phyloP scores from a whole-genome alignment of 1,284 basidiomycete species.

The Ceratobasidium sp. region DNA sequence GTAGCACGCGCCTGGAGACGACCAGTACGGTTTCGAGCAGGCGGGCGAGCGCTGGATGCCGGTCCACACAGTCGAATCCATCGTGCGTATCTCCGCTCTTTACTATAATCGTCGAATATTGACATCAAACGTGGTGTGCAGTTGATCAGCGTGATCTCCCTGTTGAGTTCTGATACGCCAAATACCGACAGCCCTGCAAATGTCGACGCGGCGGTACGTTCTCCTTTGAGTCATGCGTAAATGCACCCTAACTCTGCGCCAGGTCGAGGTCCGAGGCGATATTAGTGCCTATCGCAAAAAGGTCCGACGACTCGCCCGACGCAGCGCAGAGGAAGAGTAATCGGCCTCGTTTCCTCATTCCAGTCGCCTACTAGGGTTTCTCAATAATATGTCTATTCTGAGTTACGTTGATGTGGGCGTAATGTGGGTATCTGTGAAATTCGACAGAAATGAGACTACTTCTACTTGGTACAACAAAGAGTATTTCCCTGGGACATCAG shows the following conservation, averaged over 20 bases:
- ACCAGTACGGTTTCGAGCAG: slow-evolving; percentile 98
- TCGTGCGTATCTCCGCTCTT: slow-evolving; percentile 68
- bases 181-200: slow-evolving; percentile 97
- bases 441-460: slow-evolving; percentile 15
- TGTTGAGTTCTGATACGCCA: slow-evolving; percentile 91
- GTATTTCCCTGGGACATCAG: background rate
- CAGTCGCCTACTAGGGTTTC: slow-evolving; percentile 16
- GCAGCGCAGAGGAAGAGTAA: slow-evolving; percentile 85
- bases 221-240: background rate
- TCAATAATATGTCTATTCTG: slow-evolving; percentile 1
- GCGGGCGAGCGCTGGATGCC: slow-evolving; percentile 98
- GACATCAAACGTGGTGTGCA: slow-evolving; percentile 54
- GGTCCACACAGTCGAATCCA: slow-evolving; percentile 96
- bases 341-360: background rate
- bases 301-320: slow-evolving; percentile 85
- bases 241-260: slow-evolving; percentile 2
- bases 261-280: slow-evolving; percentile 50
- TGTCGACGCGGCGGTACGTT: slow-evolving; percentile 83
- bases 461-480: slow-evolving; percentile 39
- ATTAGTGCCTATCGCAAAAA: slow-evolving; percentile 86
- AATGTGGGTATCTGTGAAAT: background rate
- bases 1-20: slow-evolving; percentile 94
- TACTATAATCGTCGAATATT: background rate
- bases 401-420: background rate
- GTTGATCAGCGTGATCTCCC: slow-evolving; percentile 96